phyloP scores from a whole-genome alignment of 1,284 basidiomycete species.

The Trametes polyzona region DNA sequence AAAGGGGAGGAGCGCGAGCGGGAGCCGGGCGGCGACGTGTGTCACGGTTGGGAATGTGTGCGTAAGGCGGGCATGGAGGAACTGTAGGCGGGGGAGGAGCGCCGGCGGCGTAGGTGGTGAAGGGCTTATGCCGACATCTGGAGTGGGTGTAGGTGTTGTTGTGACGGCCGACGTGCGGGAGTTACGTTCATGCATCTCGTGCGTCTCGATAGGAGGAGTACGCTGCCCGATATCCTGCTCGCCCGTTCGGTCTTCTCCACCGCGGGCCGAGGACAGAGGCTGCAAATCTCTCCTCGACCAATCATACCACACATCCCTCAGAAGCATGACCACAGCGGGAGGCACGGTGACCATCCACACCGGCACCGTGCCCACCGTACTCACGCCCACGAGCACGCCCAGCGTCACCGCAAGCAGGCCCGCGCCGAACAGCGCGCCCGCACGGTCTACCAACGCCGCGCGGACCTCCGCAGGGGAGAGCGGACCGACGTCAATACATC shows the following conservation, averaged over 20 bases:
- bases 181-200: slow-evolving; percentile 15
- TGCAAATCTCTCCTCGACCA: slow-evolving; percentile 24
- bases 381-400: slow-evolving; percentile 57
- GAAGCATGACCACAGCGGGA: slow-evolving; percentile 62
- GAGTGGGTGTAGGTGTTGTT: not conserved
- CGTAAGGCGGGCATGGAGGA: slow-evolving; percentile 21
- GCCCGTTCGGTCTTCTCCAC: no score
- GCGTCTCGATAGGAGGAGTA: not conserved
- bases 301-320: slow-evolving; percentile 38
- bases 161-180: not conserved
- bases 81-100: slow-evolving; percentile 2
- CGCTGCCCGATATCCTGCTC: no score
- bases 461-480: slow-evolving; percentile 35
- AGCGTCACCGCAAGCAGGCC: slow-evolving; percentile 53
- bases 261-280: not conserved
- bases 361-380: slow-evolving; percentile 46
- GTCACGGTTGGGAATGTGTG: slow-evolving; percentile 75
- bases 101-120: not conserved
- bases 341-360: slow-evolving; percentile 91
- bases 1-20: slow-evolving; percentile 86
- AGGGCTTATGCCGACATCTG: no score
- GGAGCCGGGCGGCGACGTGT: slow-evolving; percentile 72
- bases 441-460: slow-evolving; percentile 43
- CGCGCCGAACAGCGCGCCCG: slow-evolving; percentile 43
- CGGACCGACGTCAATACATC: slow-evolving; percentile 47